Conservation (phyloP, 768 basidiomycete genomes). For the Zangia roseola region DNA sequence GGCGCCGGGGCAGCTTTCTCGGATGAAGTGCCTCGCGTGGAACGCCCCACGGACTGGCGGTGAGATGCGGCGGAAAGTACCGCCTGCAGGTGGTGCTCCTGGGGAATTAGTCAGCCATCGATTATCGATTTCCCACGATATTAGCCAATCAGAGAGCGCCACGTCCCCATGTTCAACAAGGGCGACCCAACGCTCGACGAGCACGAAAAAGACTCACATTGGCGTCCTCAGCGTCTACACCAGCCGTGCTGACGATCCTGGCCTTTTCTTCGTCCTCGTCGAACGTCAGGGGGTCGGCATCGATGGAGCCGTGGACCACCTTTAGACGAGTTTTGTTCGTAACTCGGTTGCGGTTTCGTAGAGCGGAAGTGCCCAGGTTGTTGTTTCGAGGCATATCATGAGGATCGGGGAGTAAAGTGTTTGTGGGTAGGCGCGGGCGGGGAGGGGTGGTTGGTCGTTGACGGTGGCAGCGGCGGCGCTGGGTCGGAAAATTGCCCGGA, state of each 20-base stretch:
- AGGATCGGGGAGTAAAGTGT: constrained; percentile 38
- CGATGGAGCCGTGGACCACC: constrained; percentile 78
- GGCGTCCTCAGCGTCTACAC: constrained; percentile 91
- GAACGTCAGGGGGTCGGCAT: constrained; percentile 74
- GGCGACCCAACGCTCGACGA: constrained; percentile 35
- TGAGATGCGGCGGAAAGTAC: constrained; percentile 56
- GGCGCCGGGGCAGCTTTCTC: constrained; percentile 39
- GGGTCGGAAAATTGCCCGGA: constrained; percentile 63
- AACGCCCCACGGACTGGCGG: constrained; percentile 37
- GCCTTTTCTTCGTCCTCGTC: constrained; percentile 89
- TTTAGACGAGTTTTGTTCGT: constrained; percentile 91
- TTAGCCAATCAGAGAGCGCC: constrained; percentile 48
- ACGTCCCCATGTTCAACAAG: constrained; percentile 45
- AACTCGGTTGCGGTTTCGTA: constrained; percentile 86
- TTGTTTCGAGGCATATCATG: constrained; percentile 89
- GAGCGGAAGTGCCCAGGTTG: constrained; percentile 72
- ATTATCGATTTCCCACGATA: constrained; percentile 45
- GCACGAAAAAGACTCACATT: constrained; percentile 65
- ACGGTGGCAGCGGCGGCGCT: constrained; percentile 56
- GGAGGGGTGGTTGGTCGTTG: constrained; percentile 38
- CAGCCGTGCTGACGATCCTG: constrained; percentile 75
- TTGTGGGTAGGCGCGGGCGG: constrained; percentile 33
- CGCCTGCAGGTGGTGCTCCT: constrained; percentile 61
- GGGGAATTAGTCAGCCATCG: constrained; percentile 51
- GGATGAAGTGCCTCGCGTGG: constrained; percentile 35